Conservation (phyloP, 2,329 filamentous ascomycete species). For the Gaeumannomyces sp. region DNA sequence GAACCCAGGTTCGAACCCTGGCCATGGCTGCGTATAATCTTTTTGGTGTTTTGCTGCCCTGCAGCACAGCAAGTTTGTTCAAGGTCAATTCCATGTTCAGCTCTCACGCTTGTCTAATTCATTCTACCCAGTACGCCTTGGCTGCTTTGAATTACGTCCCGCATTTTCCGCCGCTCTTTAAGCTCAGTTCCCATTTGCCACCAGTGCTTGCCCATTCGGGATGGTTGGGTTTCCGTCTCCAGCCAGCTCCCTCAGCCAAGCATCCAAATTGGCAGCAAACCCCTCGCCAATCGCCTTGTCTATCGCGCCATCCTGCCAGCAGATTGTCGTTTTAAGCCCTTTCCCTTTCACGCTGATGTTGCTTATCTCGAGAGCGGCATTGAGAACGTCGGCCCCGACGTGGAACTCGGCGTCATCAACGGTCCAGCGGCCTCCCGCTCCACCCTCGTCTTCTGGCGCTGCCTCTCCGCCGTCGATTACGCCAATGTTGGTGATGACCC, state of each 20-base stretch:
- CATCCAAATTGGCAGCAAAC: background rate
- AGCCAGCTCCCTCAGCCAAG: background rate
- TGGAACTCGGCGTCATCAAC: constrained; percentile 2
- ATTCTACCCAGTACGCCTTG: too few species aligned
- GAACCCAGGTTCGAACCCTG: constrained; percentile 6
- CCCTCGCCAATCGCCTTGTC: background rate
- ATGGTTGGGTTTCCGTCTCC: background rate
- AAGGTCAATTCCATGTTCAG: too few species aligned
- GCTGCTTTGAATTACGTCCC: too few species aligned
- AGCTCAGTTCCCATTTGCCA: too few species aligned
- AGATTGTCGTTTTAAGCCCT: background rate
- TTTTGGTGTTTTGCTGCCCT: background rate
- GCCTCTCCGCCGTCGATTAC: background rate
- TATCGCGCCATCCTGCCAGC: constrained; percentile 3
- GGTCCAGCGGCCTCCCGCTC: background rate
- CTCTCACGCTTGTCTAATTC: too few species aligned
- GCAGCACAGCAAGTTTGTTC: too few species aligned
- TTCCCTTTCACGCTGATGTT: background rate
- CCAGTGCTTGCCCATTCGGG: background rate
- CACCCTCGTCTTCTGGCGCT: background rate
- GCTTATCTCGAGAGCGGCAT: background rate
- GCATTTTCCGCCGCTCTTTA: too few species aligned
- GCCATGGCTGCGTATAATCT: background rate
- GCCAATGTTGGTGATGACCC: constrained; percentile 3
- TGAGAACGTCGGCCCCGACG: background rate